Base-by-base conservation (phyloP, 108 stramenopile genomes). In the Cyclostephanos invisitatus region DNA sequence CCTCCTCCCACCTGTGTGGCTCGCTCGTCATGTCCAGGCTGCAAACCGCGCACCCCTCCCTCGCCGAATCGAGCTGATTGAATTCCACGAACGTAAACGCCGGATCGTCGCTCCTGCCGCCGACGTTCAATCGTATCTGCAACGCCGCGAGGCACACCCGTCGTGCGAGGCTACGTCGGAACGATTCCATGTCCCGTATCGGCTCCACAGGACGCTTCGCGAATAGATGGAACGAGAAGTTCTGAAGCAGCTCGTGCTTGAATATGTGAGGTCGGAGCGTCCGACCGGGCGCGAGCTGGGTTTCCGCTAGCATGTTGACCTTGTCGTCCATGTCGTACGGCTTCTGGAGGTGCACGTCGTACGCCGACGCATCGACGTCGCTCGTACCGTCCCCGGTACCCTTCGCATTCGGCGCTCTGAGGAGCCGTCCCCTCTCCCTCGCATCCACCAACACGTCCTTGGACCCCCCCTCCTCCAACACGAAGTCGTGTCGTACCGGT, bases 51-150 rank as follows among this genome's bases (percentile, higher is more conserved):
- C 98, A 98, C 27, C 96, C 98, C 84, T 97, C 95, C 12, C 98
- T 89, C 28, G 98, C 96, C 18, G 91, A 95, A 80, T 98, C 96
- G 6, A 98, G 86, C 82, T 97, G 96, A 75, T 98, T 97, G 82
- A 98, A 97, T 83, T 97, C 98, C 11, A 97, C 94, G 86, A 97
- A 97, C 18, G 96, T 97, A 72, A 97, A 98, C 7, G 96, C 93
- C 2, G 97, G 98, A 73, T 97, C 95, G 32, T 92, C 92, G 54
- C 84, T 84, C 55, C 93, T 81, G 18, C 95, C 92, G 40, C 89
- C 91, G 48, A 98, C 98, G 64, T 97, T 97, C 28, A 98, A 78
- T 11, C 98, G 91, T 74, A 98, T 97, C 73, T 98, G 98, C 42
- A 98, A 72, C 0, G 98, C 96, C 6, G 96, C 91, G 12, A 98